Base-by-base conservation (phyloP, 2,329 filamentous ascomycete genomes). In the Stagonosporopsis tanaceti region DNA sequence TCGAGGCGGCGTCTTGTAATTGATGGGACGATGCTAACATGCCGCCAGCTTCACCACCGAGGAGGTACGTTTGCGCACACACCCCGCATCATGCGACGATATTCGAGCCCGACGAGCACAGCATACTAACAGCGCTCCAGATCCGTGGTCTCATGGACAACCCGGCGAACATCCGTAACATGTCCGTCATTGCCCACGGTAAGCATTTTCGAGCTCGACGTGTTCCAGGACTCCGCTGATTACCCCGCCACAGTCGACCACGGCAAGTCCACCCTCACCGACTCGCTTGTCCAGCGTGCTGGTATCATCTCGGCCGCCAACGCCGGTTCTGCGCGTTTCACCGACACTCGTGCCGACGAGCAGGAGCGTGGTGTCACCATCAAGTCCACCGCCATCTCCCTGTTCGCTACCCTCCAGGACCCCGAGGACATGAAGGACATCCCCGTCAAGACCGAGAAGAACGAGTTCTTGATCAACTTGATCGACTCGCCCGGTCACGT, bases 331-430 rank as follows among this genome's bases (percentile, higher is more conserved):
- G 89, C 90, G 70, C 90, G 95, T 82, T 96, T 94, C 80, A 99
- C 93, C 76, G 95, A 99, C 83, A 99, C 95, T 67, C 91, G 95
- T 83, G 84, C 90, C 69, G 95, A 99, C 81, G 95, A 99, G 82
- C 95, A 99, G 86, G 95, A 99, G 81, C 93, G 95, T 89, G 93
- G 95, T 89, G 97, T 99, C 78, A 99, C 95, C 75, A 99, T 99
- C 89, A 99, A 99, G 90, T 99, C 95, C 57, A 99, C 95, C 65
- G 95, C 96, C 82, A 99, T 99, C 85, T 98, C 96, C 72, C 89
- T 99, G 77, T 99, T 95, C 84, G 93, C 92, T 78, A 84, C 88
- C 74, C 88, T 99, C 69, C 82, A 85, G 61, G 88, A 91, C 70
- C 83, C 86, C 46, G 94, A 97, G 59, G 95, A 98, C 78, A 78